Evolutionary conservation across 805 yeast genomes (phyloP).

Genomic region (Wickerhamomyces canadensis): DNA sequence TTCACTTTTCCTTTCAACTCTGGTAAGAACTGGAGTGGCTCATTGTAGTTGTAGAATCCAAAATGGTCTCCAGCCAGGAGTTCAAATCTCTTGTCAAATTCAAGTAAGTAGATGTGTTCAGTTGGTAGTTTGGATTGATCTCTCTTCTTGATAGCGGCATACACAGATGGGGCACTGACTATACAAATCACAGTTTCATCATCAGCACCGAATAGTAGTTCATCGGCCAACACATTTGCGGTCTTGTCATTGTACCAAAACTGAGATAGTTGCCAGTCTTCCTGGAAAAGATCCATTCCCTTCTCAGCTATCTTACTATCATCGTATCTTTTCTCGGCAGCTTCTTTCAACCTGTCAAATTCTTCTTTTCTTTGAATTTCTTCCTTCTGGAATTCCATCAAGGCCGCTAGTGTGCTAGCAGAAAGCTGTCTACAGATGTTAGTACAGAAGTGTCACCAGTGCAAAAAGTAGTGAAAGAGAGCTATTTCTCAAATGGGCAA

Average conservation of each 20-base stretch:
- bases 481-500: too few relatives aligned
- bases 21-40: slow-evolving; percentile 57
- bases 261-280: slow-evolving; percentile 93
- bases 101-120: slow-evolving; percentile 65
- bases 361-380: slow-evolving; percentile 52
- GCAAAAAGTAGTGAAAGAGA: too few relatives aligned
- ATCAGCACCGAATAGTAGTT: slow-evolving; percentile 72
- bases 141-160: slow-evolving; percentile 66
- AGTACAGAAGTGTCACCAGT: not conserved
- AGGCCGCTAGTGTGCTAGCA: slow-evolving; percentile 45
- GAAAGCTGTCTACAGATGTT: slow-evolving; percentile 28
- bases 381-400: slow-evolving; percentile 56
- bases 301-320: slow-evolving; percentile 26
- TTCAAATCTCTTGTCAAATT: slow-evolving; percentile 73
- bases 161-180: slow-evolving; percentile 89
- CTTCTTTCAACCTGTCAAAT: slow-evolving; percentile 62
- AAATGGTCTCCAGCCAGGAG: slow-evolving; percentile 69
- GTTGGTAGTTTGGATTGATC: slow-evolving; percentile 54
- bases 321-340: slow-evolving; percentile 43
- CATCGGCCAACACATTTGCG: slow-evolving; percentile 61
- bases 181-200: slow-evolving; percentile 65
- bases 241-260: slow-evolving; percentile 80
- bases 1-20: slow-evolving; percentile 58
- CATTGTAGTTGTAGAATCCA: slow-evolving; percentile 68
- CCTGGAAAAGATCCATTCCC: slow-evolving; percentile 72